These are phyloP conservation scores for Leucocoprinus sp. DNA, from an alignment of 768 basidiomycete genomes.

Conservation along the genomic window DNA sequence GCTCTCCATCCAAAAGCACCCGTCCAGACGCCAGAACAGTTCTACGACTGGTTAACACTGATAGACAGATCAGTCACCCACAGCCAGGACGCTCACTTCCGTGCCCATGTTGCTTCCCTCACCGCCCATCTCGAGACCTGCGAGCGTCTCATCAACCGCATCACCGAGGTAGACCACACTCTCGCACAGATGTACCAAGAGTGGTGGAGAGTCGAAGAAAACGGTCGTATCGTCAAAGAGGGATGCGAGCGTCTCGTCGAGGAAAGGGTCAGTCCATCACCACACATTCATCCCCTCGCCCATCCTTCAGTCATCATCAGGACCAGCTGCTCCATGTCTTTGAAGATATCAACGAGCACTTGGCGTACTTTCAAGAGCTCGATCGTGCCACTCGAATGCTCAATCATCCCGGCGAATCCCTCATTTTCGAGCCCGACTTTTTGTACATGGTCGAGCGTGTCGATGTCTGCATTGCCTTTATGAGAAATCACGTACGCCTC, in stretches of 20 bases:
- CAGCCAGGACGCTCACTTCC: conserved; percentile 89
- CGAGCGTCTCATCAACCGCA: conserved; percentile 59
- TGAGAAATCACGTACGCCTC: conserved; percentile 71
- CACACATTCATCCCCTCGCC: no score
- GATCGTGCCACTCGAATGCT: conserved; percentile 90
- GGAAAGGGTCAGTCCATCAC: conserved; percentile 60
- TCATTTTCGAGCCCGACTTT: conserved; percentile 88
- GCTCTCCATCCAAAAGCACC: conserved; percentile 68
- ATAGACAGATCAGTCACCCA: conserved; percentile 88
- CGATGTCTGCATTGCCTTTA: conserved; percentile 88
- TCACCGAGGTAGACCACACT: conserved; percentile 66
- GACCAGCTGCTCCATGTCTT: conserved; percentile 71
- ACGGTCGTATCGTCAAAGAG: conserved; percentile 84
- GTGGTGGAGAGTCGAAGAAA: conserved; percentile 85
- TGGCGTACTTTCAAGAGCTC: conserved; percentile 93
- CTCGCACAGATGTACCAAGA: conserved; percentile 77
- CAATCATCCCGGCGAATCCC: conserved; percentile 86
- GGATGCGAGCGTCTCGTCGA: conserved; percentile 86
- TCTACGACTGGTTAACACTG: conserved; percentile 92
- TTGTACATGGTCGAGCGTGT: conserved; percentile 94
- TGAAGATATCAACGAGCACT: conserved; percentile 69
- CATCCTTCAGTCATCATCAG: conserved; percentile 33
- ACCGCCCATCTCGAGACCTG: conserved; percentile 72
- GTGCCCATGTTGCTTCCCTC: conserved; percentile 73
- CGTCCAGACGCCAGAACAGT: conserved; percentile 88